phyloP scores from a whole-genome alignment of 2,329 filamentous ascomycete species.

The Trichoderma koningiopsis region DNA sequence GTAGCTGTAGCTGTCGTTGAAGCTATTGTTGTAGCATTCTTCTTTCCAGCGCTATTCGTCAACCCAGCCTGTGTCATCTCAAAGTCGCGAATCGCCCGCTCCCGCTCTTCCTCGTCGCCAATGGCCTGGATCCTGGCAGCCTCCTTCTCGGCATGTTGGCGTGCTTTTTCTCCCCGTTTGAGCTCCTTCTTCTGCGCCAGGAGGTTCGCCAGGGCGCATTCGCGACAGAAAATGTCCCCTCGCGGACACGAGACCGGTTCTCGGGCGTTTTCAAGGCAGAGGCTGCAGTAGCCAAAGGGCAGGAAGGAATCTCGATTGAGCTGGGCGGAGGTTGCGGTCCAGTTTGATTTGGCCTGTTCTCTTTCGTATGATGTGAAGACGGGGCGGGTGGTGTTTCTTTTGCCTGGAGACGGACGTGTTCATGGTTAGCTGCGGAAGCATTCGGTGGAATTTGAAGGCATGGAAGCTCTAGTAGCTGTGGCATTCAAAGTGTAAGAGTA shows the following conservation, averaged over 20 bases:
- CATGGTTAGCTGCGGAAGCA: background rate
- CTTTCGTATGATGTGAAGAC: slow-evolving; percentile 96
- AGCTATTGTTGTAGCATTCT: slow-evolving; percentile 17
- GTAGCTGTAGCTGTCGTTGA: background rate
- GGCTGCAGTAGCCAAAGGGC: slow-evolving; percentile 82
- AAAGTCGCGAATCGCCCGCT: slow-evolving; percentile 76
- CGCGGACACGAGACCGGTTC: slow-evolving; percentile 81
- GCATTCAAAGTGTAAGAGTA: background rate
- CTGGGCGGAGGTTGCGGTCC: slow-evolving; percentile 81
- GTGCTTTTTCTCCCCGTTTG: slow-evolving; percentile 71
- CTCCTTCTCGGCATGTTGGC: slow-evolving; percentile 64
- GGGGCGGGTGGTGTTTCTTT: slow-evolving; percentile 87
- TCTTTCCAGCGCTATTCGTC: slow-evolving; percentile 42
- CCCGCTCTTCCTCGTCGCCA: slow-evolving; percentile 69
- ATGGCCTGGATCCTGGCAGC: slow-evolving; percentile 60
- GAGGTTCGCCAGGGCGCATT: slow-evolving; percentile 91
- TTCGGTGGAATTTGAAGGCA: background rate
- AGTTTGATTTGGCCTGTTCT: slow-evolving; percentile 75
- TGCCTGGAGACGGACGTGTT: slow-evolving; percentile 54
- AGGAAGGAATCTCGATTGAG: slow-evolving; percentile 90
- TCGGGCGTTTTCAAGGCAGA: slow-evolving; percentile 80
- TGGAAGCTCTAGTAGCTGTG: background rate
- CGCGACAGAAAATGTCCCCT: slow-evolving; percentile 92
- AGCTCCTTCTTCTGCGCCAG: slow-evolving; percentile 90
- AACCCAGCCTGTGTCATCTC: slow-evolving; percentile 80